These are phyloP conservation scores for Rhinocladiella mackenziei DNA, from an alignment of 2,329 filamentous ascomycete species.

Conservation along the genomic window DNA sequence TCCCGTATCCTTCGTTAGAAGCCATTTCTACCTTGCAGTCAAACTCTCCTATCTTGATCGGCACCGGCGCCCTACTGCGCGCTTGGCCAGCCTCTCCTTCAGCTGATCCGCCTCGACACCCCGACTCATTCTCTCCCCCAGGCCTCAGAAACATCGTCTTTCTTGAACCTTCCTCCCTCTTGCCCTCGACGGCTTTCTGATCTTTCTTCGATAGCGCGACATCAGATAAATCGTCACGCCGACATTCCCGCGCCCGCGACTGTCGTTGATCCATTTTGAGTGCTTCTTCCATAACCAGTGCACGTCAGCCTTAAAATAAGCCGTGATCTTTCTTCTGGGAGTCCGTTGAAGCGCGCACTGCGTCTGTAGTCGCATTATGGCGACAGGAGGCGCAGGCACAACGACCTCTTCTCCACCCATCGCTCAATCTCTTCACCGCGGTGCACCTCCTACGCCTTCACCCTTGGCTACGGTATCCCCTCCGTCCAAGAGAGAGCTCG, in stretches of 20 bases:
- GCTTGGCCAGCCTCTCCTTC: constrained; percentile 20
- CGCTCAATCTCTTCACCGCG: constrained; percentile 29
- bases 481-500: constrained; percentile 79
- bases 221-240: neutral
- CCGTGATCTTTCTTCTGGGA: neutral
- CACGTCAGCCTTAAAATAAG: constrained; percentile 3
- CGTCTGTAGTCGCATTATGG: constrained; percentile 26
- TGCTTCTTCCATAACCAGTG: constrained; percentile 1
- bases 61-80: constrained; percentile 7
- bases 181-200: neutral
- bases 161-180: neutral
- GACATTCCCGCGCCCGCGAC: no score
- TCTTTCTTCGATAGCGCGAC: neutral
- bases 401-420: constrained; percentile 20
- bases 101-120: constrained; percentile 14
- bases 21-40: constrained; percentile 5
- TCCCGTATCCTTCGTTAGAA: constrained; percentile 1
- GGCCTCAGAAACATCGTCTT: neutral
- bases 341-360: constrained; percentile 14
- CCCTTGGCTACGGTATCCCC: constrained; percentile 60
- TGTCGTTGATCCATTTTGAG: no score
- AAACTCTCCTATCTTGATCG: constrained; percentile 7
- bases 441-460: constrained; percentile 39
- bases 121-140: neutral
- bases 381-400: constrained; percentile 22